These are phyloP conservation scores for Pythium scleroteichum DNA, from an alignment of 352 stramenopile genomes.

Conservation along the genomic window DNA sequence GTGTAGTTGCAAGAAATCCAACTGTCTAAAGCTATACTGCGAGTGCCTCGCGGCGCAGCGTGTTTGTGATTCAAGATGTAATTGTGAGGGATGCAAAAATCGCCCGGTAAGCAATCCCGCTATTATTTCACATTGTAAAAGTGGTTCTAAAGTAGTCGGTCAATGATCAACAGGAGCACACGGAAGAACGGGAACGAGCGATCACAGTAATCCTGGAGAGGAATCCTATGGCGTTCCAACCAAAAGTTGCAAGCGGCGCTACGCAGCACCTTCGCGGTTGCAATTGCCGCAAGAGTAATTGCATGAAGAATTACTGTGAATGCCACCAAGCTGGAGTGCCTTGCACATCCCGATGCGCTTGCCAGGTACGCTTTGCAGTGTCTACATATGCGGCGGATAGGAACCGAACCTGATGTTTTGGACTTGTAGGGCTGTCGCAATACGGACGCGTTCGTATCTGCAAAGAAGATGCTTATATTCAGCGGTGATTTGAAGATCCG, in stretches of 20 bases:
- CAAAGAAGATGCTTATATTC: slow-evolving; percentile 73
- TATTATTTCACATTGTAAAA: background rate
- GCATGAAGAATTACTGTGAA: slow-evolving; percentile 98
- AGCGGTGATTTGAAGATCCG: slow-evolving; percentile 22
- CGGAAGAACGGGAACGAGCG: slow-evolving; percentile 65
- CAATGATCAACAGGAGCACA: slow-evolving; percentile 35
- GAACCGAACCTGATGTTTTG: background rate
- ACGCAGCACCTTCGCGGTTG: slow-evolving; percentile 92
- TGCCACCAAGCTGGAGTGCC: slow-evolving; percentile 91
- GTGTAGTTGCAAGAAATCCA: slow-evolving; percentile 97
- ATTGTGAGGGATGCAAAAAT: slow-evolving; percentile 87
- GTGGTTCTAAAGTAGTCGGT: background rate
- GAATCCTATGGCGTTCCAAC: slow-evolving; percentile 94
- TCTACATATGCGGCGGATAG: too few relatives aligned
- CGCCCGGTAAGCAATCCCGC: slow-evolving; percentile 21
- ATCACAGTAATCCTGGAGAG: slow-evolving; percentile 89
- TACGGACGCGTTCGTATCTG: slow-evolving; percentile 63
- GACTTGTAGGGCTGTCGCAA: slow-evolving; percentile 44
- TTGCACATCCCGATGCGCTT: slow-evolving; percentile 84
- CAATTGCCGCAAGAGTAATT: slow-evolving; percentile 95
- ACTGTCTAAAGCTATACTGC: slow-evolving; percentile 96
- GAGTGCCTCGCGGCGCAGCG: slow-evolving; percentile 76
- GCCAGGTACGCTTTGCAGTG: slow-evolving; percentile 43
- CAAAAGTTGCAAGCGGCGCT: slow-evolving; percentile 88
- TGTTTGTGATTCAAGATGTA: slow-evolving; percentile 71